A percentile compares a stretch with the other conserved stretches of the same genome.
Conservation (phyloP, 2,329 filamentous ascomycete species). For the Aspergillus latus region DNA sequence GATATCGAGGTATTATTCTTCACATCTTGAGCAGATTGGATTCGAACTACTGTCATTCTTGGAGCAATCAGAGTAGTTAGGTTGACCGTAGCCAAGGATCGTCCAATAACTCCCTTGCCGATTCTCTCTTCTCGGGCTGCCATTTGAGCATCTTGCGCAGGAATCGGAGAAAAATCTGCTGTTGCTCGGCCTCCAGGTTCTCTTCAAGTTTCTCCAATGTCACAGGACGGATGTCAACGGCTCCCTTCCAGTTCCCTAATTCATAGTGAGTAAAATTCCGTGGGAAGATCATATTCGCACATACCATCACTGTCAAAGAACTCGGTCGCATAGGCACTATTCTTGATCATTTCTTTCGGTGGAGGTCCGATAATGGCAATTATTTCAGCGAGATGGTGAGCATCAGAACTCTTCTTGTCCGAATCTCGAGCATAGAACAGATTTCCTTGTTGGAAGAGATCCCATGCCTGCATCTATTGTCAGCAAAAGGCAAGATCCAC, state of each 20-base stretch:
- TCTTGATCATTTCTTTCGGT: constrained; percentile 17
- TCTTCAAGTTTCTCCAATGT: constrained; percentile 20
- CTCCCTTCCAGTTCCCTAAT: constrained; percentile 21
- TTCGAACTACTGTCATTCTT: no score
- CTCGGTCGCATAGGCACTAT: not conserved
- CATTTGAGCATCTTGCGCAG: constrained; percentile 25
- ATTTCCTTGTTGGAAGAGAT: not conserved
- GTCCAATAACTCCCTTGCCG: constrained; percentile 19
- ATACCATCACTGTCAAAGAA: constrained; percentile 3
- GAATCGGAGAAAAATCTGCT: constrained; percentile 20
- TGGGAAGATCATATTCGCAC: not conserved
- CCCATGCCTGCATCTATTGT: not conserved
- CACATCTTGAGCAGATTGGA: no score
- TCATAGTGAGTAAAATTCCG: not conserved
- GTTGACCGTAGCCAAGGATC: constrained; percentile 21
- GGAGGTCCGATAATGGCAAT: constrained; percentile 20
- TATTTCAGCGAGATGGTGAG: constrained; percentile 26
- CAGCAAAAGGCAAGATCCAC: no score
- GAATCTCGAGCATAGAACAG: not conserved
- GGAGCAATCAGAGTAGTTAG: not conserved
- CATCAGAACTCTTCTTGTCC: constrained; percentile 8
- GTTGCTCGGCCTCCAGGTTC: constrained; percentile 15
- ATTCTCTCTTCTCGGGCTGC: constrained; percentile 18
- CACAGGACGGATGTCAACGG: constrained; percentile 12
- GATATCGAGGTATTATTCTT: no score